These are phyloP conservation scores for Didymella glomerata DNA, from an alignment of 2,329 filamentous ascomycete species.

Conservation along the genomic window DNA sequence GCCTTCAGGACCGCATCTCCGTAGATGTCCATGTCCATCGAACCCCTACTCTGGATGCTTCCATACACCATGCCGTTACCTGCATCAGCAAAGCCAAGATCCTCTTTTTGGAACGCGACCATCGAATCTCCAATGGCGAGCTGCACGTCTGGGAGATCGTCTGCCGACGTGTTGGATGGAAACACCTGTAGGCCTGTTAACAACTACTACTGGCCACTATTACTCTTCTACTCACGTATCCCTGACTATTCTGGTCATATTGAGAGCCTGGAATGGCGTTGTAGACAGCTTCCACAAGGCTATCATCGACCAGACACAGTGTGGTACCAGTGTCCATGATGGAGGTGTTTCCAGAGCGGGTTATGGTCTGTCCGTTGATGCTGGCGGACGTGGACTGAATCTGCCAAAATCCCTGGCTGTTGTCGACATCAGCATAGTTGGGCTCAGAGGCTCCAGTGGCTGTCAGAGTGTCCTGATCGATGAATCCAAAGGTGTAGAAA, in stretches of 20 bases:
- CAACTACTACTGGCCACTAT: too few relatives aligned
- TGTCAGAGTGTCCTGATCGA: slow-evolving; percentile 55
- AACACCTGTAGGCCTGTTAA: too few relatives aligned
- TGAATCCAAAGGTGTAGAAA: slow-evolving; percentile 60
- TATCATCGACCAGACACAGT: slow-evolving; percentile 65
- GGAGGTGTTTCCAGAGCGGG: slow-evolving; percentile 40
- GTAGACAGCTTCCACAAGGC: slow-evolving; percentile 68
- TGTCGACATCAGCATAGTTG: slow-evolving; percentile 64
- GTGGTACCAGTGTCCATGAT: slow-evolving; percentile 75
- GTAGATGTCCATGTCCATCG: slow-evolving; percentile 35
- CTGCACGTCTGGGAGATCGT: slow-evolving; percentile 28
- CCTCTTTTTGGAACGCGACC: slow-evolving; percentile 36
- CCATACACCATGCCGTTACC: slow-evolving; percentile 35
- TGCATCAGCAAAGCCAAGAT: slow-evolving; percentile 36
- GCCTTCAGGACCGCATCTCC: slow-evolving; percentile 36
- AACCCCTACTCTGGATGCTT: slow-evolving; percentile 33
- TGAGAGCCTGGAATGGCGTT: slow-evolving; percentile 61
- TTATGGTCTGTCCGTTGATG: slow-evolving; percentile 53
- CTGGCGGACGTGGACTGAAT: slow-evolving; percentile 63
- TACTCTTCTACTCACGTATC: too few relatives aligned
- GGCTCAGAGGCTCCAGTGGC: slow-evolving; percentile 64
- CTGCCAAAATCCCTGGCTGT: slow-evolving; percentile 68
- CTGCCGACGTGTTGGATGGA: slow-evolving; percentile 51
- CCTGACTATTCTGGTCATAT: slow-evolving; percentile 59
- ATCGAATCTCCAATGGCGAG: slow-evolving; percentile 32